Conservation (phyloP, 2,329 filamentous ascomycete genomes). For the Ceratocystis variospora region DNA sequence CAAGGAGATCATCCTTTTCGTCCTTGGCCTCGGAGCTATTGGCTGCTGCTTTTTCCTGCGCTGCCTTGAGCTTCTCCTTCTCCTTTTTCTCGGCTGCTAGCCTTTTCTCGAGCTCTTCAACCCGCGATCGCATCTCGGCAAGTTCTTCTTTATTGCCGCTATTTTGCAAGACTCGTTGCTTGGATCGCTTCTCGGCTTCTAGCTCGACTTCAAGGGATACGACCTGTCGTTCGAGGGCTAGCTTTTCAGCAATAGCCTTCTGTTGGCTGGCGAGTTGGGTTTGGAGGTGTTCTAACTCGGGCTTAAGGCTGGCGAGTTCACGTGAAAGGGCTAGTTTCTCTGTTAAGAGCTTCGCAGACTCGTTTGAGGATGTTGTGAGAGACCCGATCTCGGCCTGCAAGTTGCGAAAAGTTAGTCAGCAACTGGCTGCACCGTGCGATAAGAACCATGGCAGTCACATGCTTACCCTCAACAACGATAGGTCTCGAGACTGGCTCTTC, state of each 20-base stretch:
- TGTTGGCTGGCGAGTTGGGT: constrained; percentile 48
- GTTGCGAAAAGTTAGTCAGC: background rate
- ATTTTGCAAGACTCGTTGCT: constrained; percentile 24
- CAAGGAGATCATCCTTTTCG: constrained; percentile 12
- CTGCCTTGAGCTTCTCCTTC: constrained; percentile 33
- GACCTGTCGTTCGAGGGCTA: constrained; percentile 64
- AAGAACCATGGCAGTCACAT: background rate
- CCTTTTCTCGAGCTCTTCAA: constrained; percentile 29
- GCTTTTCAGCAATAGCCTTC: constrained; percentile 60
- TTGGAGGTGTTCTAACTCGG: constrained; percentile 42
- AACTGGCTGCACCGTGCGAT: background rate
- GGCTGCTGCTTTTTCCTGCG: constrained; percentile 10
- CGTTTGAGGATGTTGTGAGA: constrained; percentile 51
- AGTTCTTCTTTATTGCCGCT: constrained; percentile 29
- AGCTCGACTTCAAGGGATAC: constrained; percentile 66
- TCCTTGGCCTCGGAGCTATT: constrained; percentile 4
- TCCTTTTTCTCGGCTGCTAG: constrained; percentile 32
- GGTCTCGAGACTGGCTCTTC: constrained; percentile 36
- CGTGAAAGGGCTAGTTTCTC: constrained; percentile 41
- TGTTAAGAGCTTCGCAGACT: constrained; percentile 54
- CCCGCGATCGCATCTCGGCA: constrained; percentile 30
- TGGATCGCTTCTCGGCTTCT: constrained; percentile 52
- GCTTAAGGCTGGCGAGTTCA: constrained; percentile 39
- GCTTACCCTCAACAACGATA: constrained; percentile 35
- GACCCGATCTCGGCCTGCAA: constrained; percentile 57